Percentiles rank a stretch among this genome's conserved stretches.
Conservation (phyloP, 2,329 filamentous ascomycete genomes). For the Torrubiellomyces zombiae region DNA sequence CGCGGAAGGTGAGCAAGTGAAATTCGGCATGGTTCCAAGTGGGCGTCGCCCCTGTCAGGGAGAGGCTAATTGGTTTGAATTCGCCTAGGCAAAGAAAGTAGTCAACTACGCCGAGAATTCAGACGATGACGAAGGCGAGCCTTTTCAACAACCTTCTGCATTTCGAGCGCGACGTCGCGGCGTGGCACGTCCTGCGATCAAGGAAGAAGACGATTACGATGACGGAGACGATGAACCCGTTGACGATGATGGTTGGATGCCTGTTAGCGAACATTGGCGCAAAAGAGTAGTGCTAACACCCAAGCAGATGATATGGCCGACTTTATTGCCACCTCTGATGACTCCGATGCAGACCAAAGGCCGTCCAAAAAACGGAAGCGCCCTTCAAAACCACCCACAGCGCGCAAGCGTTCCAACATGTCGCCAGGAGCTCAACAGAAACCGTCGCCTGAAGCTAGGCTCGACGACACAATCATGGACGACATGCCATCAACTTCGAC, state of each 20-base stretch:
- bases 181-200: constrained; percentile 41
- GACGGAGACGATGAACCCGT: constrained; percentile 48
- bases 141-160: too few species aligned
- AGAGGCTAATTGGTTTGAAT: too few species aligned
- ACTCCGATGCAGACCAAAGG: constrained; percentile 50
- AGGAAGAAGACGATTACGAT: constrained; percentile 54
- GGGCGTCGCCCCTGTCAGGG: too few species aligned
- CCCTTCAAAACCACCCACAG: constrained; percentile 29
- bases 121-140: constrained; percentile 61
- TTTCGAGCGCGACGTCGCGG: constrained; percentile 21
- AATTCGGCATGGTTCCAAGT: too few species aligned
- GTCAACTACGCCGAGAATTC: constrained; percentile 79
- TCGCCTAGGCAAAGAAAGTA: constrained; percentile 32
- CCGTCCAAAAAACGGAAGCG: constrained; percentile 61
- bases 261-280: too few species aligned
- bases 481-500: constrained; percentile 49
- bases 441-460: constrained; percentile 26
- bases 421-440: constrained; percentile 20
- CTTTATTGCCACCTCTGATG: constrained; percentile 76
- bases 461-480: constrained; percentile 38
- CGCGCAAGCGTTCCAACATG: constrained; percentile 47
- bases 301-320: constrained; percentile 55
- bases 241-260: constrained; percentile 46
- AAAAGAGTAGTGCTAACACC: constrained; percentile 2
- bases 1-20: constrained; percentile 47